Percentiles rank a stretch among this genome's conserved stretches.
Conservation (phyloP, 2,329 filamentous ascomycete species). For the Cytospora piceicola region DNA sequence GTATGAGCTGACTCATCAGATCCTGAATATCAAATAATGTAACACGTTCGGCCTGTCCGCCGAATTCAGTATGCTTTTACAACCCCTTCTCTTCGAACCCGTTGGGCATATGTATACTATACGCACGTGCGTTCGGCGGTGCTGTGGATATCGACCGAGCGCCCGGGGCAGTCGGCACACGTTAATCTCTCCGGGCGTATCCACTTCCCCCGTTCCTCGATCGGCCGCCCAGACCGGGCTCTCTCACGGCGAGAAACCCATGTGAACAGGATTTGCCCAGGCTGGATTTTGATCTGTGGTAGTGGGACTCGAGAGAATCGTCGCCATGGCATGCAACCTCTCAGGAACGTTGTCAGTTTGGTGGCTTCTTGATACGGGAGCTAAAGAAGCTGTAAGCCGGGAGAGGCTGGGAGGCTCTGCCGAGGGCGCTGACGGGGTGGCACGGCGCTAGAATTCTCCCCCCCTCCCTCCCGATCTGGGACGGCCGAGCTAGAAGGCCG, state of each 20-base stretch:
- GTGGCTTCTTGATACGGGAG: neutral
- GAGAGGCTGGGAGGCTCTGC: neutral
- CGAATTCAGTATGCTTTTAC: neutral
- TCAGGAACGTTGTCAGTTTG: no score
- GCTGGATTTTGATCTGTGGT: neutral
- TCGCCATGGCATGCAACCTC: no score
- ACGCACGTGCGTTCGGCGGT: neutral
- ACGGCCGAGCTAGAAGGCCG: neutral
- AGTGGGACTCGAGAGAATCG: no score
- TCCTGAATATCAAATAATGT: neutral
- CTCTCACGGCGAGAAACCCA: neutral
- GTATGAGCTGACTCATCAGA: neutral
- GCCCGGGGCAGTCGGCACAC: neutral
- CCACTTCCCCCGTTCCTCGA: neutral
- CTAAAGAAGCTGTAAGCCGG: neutral
- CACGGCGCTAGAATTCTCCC: neutral
- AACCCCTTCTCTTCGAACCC: neutral
- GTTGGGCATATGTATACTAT: neutral
- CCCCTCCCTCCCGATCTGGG: neutral
- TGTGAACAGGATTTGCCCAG: neutral
- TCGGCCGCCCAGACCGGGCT: neutral
- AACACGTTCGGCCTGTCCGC: no score
- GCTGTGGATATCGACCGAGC: neutral
- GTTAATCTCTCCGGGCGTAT: neutral
- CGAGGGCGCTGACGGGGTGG: no score